phyloP scores from a whole-genome alignment of 345 rosid species.

The Heritiera littoralis region DNA sequence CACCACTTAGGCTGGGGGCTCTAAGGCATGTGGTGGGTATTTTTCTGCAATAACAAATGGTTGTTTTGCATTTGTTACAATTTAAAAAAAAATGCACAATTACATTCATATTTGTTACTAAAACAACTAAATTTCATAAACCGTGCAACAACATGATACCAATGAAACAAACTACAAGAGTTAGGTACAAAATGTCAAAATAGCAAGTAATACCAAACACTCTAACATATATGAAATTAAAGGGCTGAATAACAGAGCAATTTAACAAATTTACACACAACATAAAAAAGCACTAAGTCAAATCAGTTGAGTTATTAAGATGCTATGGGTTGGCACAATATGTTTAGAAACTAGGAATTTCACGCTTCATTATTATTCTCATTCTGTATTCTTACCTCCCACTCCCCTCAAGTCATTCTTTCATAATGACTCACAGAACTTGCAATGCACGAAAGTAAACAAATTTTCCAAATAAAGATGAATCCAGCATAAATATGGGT shows the following conservation, averaged over 20 bases:
- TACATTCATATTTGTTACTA: neutral
- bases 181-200: neutral
- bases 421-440: no score
- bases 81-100: neutral
- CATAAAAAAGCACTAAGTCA: no score
- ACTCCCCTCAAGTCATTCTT: no score
- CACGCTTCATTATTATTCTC: no score
- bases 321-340: no score
- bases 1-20: constrained; percentile 86
- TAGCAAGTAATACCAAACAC: no score
- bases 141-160: neutral
- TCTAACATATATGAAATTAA: neutral
- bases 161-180: neutral
- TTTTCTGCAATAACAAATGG: constrained; percentile 46
- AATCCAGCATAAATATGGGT: no score
- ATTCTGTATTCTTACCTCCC: no score
- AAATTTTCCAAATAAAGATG: neutral
- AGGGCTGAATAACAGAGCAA: neutral
- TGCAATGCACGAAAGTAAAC: no score
- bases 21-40: constrained; percentile 75
- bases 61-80: neutral
- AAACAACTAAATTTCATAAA: neutral
- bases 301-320: no score
- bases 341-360: no score
- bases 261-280: neutral